These are phyloP conservation scores for Populus tremula DNA, from an alignment of 345 rosid genomes.

Conservation along the genomic window DNA sequence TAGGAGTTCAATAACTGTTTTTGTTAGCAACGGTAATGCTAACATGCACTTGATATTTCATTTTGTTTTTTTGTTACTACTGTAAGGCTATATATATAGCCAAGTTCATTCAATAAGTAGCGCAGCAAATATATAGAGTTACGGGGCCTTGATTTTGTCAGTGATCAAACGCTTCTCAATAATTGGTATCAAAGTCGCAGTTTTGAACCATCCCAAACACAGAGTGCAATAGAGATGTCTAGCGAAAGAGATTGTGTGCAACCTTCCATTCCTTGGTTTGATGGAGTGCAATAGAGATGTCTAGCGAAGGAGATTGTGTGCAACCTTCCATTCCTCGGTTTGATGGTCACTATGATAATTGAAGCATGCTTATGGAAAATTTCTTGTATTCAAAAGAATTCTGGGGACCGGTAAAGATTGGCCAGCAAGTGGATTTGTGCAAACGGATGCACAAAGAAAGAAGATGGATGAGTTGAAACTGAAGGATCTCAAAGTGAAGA, in stretches of 20 bases:
- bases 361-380: not conserved
- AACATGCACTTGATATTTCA: too few species aligned
- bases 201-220: not conserved
- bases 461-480: not conserved
- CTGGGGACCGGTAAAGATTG: not conserved
- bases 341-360: conserved; percentile 1
- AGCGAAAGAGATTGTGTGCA: not conserved
- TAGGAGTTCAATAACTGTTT: too few species aligned
- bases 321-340: not conserved
- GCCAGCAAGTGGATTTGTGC: not conserved
- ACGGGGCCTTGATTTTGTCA: too few species aligned
- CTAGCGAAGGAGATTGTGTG: not conserved
- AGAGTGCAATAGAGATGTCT: too few species aligned
- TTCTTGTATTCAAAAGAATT: not conserved
- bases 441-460: not conserved
- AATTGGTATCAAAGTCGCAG: not conserved
- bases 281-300: not conserved
- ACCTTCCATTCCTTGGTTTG: not conserved
- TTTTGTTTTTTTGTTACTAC: too few species aligned
- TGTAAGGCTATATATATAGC: too few species aligned
- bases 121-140: too few species aligned
- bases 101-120: too few species aligned
- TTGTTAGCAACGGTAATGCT: too few species aligned
- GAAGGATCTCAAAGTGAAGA: not conserved
- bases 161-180: too few species aligned